phyloP scores from a whole-genome alignment of 2,329 filamentous ascomycete genomes.

The Penicillium concentricum region DNA sequence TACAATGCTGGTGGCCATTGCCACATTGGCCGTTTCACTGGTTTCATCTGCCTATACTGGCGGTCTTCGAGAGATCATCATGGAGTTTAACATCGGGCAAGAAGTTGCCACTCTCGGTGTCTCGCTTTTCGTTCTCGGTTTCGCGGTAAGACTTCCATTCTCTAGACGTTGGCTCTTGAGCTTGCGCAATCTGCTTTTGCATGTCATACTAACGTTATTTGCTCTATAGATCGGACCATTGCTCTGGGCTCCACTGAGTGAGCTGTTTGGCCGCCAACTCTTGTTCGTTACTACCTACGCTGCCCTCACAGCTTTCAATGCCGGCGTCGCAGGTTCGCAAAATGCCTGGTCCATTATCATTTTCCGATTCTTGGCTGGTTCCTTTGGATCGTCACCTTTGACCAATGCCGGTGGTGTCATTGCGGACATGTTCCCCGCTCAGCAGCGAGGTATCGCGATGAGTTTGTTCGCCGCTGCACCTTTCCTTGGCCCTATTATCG shows the following conservation, averaged over 20 bases:
- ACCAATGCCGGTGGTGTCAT: slow-evolving; percentile 47
- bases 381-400: slow-evolving; percentile 59
- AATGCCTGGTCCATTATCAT: slow-evolving; percentile 60
- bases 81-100: slow-evolving; percentile 53
- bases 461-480: slow-evolving; percentile 66
- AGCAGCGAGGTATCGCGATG: slow-evolving; percentile 56
- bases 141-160: slow-evolving; percentile 33
- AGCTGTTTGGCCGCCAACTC: slow-evolving; percentile 61
- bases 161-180: not conserved
- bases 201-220: not conserved
- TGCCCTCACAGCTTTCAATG: slow-evolving; percentile 59
- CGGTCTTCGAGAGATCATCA: slow-evolving; percentile 46
- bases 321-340: slow-evolving; percentile 55
- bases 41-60: slow-evolving; percentile 59
- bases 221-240: slow-evolving; percentile 54
- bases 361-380: slow-evolving; percentile 63
- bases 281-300: slow-evolving; percentile 54
- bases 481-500: slow-evolving; percentile 52
- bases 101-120: slow-evolving; percentile 62
- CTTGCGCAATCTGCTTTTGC: not conserved
- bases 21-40: slow-evolving; percentile 68
- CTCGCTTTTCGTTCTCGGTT: slow-evolving; percentile 64
- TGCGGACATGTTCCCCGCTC: slow-evolving; percentile 57
- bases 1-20: slow-evolving; percentile 62
- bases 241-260: slow-evolving; percentile 65